Evolutionary conservation across 192 early-diverging fungal species (phyloP).

Genomic region (Entophlyctis helioformis): DNA sequence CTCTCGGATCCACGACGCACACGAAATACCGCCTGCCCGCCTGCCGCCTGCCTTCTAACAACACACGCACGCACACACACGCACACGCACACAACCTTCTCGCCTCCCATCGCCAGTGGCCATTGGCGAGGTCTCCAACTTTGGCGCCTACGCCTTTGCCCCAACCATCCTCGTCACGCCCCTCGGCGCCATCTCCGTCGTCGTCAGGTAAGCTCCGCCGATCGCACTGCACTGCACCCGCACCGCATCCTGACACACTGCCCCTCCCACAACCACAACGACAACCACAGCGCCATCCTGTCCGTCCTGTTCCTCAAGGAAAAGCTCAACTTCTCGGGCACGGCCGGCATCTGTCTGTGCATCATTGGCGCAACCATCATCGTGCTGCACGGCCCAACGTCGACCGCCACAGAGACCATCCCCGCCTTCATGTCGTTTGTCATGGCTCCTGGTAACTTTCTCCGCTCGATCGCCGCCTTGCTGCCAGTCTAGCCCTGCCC

Average conservation of each 20-base stretch:
- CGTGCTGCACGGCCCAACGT: conserved; percentile 36
- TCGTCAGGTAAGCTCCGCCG: conserved; percentile 36
- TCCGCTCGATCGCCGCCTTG: background rate
- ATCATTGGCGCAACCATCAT: conserved; percentile 47
- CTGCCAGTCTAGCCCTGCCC: background rate
- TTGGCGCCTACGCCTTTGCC: conserved; percentile 93
- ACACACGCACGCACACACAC: no score
- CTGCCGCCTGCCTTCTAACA: background rate
- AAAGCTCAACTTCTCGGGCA: conserved; percentile 43
- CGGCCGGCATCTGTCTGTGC: conserved; percentile 56
- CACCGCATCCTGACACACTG: no score
- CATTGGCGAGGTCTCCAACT: conserved; percentile 88
- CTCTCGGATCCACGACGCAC: no score
- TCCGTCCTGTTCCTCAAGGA: conserved; percentile 55
- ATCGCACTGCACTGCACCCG: no score
- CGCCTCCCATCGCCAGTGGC: conserved; percentile 52
- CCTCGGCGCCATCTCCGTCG: conserved; percentile 81
- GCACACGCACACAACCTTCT: background rate
- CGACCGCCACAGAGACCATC: conserved; percentile 23
- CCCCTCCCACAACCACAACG: background rate
- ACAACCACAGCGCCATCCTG: conserved; percentile 33
- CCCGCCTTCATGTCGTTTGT: conserved; percentile 22
- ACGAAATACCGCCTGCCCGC: no score
- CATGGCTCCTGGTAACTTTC: conserved; percentile 12
- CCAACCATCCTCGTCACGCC: conserved; percentile 95